A percentile compares a stretch with the other conserved stretches of the same genome.
phyloP scores from a whole-genome alignment of 805 yeast species.

The Candida caryicola region DNA sequence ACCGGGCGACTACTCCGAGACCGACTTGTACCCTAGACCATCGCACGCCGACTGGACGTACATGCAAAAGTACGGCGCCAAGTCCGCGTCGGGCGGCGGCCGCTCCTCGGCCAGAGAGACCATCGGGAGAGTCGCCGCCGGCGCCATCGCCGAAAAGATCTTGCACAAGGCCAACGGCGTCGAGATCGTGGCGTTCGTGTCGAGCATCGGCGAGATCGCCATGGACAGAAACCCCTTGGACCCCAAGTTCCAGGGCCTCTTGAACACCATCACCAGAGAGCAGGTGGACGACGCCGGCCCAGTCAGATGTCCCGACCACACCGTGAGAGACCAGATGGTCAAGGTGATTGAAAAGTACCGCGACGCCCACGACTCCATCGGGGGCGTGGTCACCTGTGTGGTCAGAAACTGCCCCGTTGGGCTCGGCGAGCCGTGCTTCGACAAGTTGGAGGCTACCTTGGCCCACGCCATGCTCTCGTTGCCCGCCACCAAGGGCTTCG shows the following conservation, averaged over 20 bases:
- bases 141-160: constrained; percentile 95
- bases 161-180: constrained; percentile 72
- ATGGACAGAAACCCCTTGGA: constrained; percentile 72
- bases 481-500: constrained; percentile 98
- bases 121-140: constrained; percentile 98
- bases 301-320: constrained; percentile 86
- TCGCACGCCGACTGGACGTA: constrained; percentile 98
- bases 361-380: constrained; percentile 87
- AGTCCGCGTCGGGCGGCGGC: constrained; percentile 97
- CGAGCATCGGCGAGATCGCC: constrained; percentile 80
- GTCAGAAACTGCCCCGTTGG: constrained; percentile 91
- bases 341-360: constrained; percentile 83
- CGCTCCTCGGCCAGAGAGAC: constrained; percentile 97
- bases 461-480: constrained; percentile 98
- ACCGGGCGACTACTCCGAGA: constrained; percentile 93
- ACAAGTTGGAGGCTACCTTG: constrained; percentile 88
- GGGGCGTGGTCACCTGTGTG: constrained; percentile 98
- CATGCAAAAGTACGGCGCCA: constrained; percentile 82
- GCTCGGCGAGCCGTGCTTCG: constrained; percentile 97
- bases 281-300: constrained; percentile 86
- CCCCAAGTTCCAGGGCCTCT: constrained; percentile 60
- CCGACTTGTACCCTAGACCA: constrained; percentile 94
- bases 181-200: constrained; percentile 94
- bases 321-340: constrained; percentile 73
- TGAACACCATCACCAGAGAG: constrained; percentile 81